phyloP scores from a whole-genome alignment of 2,329 filamentous ascomycete genomes.

The Akanthomyces dipterigenus region DNA sequence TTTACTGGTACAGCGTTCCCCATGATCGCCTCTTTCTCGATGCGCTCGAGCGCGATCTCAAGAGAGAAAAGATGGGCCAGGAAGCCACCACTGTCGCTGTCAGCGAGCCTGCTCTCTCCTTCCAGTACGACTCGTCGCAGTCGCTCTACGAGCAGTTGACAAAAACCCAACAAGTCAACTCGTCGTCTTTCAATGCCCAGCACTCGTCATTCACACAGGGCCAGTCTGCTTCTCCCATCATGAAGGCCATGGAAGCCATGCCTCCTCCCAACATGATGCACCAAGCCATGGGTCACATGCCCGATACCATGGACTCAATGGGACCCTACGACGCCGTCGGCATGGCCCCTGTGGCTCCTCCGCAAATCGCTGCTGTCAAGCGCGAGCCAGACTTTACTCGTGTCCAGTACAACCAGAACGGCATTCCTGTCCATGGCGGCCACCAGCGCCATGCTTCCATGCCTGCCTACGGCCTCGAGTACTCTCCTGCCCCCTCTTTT shows the following conservation, averaged over 20 bases:
- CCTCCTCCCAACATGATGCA: constrained; percentile 78
- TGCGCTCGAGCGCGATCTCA: constrained; percentile 91
- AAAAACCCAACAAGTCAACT: constrained; percentile 97
- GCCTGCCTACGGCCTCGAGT: constrained; percentile 90
- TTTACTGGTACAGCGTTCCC: constrained; percentile 99
- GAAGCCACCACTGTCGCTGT: constrained; percentile 95
- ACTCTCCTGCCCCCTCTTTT: constrained; percentile 95
- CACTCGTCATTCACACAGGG: constrained; percentile 62
- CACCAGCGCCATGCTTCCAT: constrained; percentile 97
- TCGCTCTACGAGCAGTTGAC: constrained; percentile 99
- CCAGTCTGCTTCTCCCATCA: constrained; percentile 80
- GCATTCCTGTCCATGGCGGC: constrained; percentile 72
- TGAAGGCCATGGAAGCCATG: constrained; percentile 90
- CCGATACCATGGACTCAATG: constrained; percentile 66
- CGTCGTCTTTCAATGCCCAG: constrained; percentile 84
- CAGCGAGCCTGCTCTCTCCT: constrained; percentile 93
- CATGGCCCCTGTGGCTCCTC: constrained; percentile 63
- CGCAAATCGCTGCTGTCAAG: constrained; percentile 66
- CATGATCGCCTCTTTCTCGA: constrained; percentile 97
- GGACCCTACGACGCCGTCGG: constrained; percentile 61
- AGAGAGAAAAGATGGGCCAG: constrained; percentile 99
- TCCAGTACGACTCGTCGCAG: constrained; percentile 98
- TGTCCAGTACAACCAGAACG: constrained; percentile 87
- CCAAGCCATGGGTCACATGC: constrained; percentile 48
- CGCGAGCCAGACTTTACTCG: constrained; percentile 78